Evolutionary conservation across 495 filamentous ascomycete genomes (phyloP).

Genomic region (Thermochaetoides thermophila): DNA sequence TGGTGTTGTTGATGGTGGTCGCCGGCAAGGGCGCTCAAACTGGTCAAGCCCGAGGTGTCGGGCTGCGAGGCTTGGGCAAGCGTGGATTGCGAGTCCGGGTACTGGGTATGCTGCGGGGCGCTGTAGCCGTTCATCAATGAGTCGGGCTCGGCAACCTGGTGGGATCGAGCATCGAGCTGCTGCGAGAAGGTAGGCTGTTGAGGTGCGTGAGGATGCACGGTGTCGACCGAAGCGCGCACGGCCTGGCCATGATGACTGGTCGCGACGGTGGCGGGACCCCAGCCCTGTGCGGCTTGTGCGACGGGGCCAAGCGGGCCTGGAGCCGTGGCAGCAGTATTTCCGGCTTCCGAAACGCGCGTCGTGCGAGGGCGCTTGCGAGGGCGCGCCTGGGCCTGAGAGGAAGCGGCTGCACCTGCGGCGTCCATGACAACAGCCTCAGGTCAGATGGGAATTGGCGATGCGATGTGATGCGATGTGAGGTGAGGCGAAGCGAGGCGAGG

Average conservation of each 20-base stretch:
- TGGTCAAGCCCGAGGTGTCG: constrained; percentile 14
- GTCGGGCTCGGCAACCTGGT: constrained; percentile 18
- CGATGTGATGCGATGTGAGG: no score
- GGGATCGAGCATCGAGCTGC: constrained; percentile 17
- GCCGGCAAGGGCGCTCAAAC: constrained; percentile 12
- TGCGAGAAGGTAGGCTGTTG: constrained; percentile 15
- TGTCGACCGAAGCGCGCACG: constrained; percentile 20
- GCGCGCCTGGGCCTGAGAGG: constrained; percentile 16
- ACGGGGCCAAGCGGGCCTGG: constrained; percentile 9
- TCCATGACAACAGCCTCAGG: no score
- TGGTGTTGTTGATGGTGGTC: constrained; percentile 15
- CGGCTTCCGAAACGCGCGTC: constrained; percentile 13
- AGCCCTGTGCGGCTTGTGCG: constrained; percentile 7
- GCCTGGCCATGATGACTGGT: constrained; percentile 11
- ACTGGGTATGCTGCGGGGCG: constrained; percentile 16
- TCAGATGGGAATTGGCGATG: constrained; percentile 7
- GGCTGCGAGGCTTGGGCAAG: constrained; percentile 13
- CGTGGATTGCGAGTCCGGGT: constrained; percentile 15
- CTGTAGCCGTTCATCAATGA: constrained; percentile 21
- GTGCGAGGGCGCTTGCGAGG: constrained; percentile 15
- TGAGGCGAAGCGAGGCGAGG: no score
- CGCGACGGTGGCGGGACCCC: constrained; percentile 9
- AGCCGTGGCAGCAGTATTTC: constrained; percentile 16
- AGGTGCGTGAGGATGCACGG: constrained; percentile 14
- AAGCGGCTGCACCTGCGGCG: constrained; percentile 7